phyloP scores from a whole-genome alignment of 345 rosid species.

The Alliaria petiolata region DNA sequence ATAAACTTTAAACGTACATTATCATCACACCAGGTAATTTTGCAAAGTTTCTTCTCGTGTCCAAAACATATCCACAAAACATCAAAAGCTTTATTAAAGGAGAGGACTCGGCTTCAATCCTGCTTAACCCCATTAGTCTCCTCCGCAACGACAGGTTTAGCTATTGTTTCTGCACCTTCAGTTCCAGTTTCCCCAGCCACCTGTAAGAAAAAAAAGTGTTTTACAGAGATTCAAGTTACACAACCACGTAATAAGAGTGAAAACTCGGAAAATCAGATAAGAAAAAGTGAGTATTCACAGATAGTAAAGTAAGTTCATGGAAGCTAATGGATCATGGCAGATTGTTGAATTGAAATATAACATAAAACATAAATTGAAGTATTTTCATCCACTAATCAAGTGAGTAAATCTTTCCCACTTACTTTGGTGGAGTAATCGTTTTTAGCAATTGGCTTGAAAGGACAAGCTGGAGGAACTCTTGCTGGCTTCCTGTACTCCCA shows the following conservation, averaged over 20 bases:
- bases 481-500: slow-evolving; percentile 97
- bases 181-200: slow-evolving; percentile 20
- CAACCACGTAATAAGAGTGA: not conserved
- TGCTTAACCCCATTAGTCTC: slow-evolving; percentile 21
- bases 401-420: too few species aligned
- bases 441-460: slow-evolving; percentile 55
- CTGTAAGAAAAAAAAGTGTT: not conserved
- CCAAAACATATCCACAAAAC: slow-evolving; percentile 26
- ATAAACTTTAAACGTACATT: not conserved
- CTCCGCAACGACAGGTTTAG: slow-evolving; percentile 2
- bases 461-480: slow-evolving; percentile 83
- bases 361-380: not conserved
- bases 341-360: not conserved
- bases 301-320: not conserved
- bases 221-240: not conserved
- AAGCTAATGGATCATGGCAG: slow-evolving; percentile 1
- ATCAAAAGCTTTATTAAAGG: slow-evolving; percentile 10
- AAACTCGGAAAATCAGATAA: not conserved
- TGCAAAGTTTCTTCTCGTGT: not conserved
- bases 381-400: too few species aligned
- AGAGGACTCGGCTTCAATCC: slow-evolving; percentile 23
- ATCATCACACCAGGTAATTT: not conserved
- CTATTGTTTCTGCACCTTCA: slow-evolving; percentile 17
- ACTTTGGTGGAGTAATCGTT: slow-evolving; percentile 42
- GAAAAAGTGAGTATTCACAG: not conserved